These are phyloP conservation scores for Hirschfeldia incana DNA, from an alignment of 345 rosid genomes.

Conservation along the genomic window DNA sequence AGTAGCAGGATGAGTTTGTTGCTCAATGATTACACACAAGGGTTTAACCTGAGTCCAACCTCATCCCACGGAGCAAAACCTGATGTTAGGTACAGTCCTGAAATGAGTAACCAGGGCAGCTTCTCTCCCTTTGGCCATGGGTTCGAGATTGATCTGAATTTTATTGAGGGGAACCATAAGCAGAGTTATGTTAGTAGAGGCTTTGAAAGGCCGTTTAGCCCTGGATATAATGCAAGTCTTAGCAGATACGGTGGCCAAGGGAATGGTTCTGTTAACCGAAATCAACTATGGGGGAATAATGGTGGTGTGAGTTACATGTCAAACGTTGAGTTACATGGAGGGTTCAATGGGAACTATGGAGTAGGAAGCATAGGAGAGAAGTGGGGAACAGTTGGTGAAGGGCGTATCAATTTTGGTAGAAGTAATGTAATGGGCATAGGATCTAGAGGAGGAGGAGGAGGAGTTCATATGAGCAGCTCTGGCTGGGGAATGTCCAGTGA, in stretches of 20 bases:
- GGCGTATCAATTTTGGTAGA: not conserved
- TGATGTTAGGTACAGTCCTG: conserved; percentile 1
- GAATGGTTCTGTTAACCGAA: not conserved
- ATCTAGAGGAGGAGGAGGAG: conserved; percentile 14
- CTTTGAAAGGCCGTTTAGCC: not conserved
- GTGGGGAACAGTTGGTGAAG: conserved; percentile 23
- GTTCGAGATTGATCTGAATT: not conserved
- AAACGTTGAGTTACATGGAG: not conserved
- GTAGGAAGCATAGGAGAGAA: conserved; percentile 8
- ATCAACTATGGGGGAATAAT: conserved; percentile 10
- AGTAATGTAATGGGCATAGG: conserved; percentile 5
- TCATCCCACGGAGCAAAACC: not conserved
- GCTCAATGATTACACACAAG: conserved; percentile 2
- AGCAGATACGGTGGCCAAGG: conserved; percentile 4
- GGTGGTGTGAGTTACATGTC: conserved; percentile 1
- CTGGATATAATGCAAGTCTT: conserved; percentile 8
- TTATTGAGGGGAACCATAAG: not conserved
- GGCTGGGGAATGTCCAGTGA: conserved; percentile 4
- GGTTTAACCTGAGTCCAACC: conserved; percentile 1
- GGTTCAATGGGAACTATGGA: conserved; percentile 2
- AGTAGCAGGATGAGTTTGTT: not conserved
- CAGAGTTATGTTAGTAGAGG: conserved; percentile 4
- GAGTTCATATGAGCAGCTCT: not conserved
- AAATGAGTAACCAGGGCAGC: not conserved
- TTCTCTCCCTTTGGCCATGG: conserved; percentile 14